Conservation (phyloP, 129 eudicot genomes). For the carrot (Daucus carota) region DH1_v3.0 NC_030385.2:39720001-39720500, state of each 20-base stretch:
- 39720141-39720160: constrained; percentile 23
- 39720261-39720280: constrained; percentile 87
- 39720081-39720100: constrained; percentile 24
- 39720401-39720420: constrained; percentile 49
- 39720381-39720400: constrained; percentile 34
- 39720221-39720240: constrained; percentile 43
- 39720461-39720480: constrained; percentile 66
- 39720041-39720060: constrained; percentile 40
- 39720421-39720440: constrained; percentile 42
- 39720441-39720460: constrained; percentile 48
- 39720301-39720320: constrained; percentile 50
- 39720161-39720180: constrained; percentile 23
- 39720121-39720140: constrained; percentile 9
- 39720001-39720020: constrained; percentile 36
- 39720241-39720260: constrained; percentile 54
- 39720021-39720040: constrained; percentile 29
- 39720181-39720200: constrained; percentile 25
- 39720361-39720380: constrained; percentile 39
- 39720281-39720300: constrained; percentile 55
- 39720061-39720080: constrained; percentile 25
- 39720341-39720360: constrained; percentile 12
- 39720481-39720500: constrained; percentile 42
- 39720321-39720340: constrained; percentile 45
- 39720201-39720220: constrained; percentile 21
- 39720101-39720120: background rate